These are phyloP conservation scores for Hygrophorus russula DNA, from an alignment of 768 basidiomycete species.

Conservation along the genomic window DNA sequence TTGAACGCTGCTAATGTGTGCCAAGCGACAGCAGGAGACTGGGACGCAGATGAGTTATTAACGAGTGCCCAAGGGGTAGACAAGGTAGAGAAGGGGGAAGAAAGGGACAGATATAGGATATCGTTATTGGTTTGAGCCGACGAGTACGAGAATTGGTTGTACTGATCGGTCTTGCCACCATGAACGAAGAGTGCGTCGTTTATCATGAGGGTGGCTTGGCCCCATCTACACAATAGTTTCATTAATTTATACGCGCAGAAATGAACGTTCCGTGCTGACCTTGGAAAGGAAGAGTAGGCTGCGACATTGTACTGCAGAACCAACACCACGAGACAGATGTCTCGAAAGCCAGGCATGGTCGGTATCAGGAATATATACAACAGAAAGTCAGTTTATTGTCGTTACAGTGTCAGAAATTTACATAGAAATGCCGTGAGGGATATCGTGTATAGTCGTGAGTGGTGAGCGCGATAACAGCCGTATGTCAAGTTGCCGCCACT, in stretches of 20 bases:
- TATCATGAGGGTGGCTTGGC: conserved; percentile 54
- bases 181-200: conserved; percentile 56
- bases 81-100: conserved; percentile 41
- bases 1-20: conserved; percentile 66
- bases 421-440: no score
- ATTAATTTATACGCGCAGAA: background rate
- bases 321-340: background rate
- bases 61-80: conserved; percentile 63
- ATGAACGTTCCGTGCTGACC: conserved; percentile 2
- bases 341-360: background rate
- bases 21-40: conserved; percentile 65
- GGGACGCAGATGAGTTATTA: conserved; percentile 30
- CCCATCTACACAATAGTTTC: conserved; percentile 52
- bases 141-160: conserved; percentile 58
- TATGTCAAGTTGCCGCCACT: no score
- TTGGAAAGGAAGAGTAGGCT: conserved; percentile 7
- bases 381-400: no score
- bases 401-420: no score
- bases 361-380: no score
- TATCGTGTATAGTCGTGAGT: no score
- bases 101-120: conserved; percentile 56
- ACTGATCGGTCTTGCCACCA: conserved; percentile 72
- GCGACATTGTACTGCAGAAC: background rate
- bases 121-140: conserved; percentile 67
- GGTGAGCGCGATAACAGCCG: no score